Conservation (phyloP, 2,329 filamentous ascomycete genomes). For the Escovopsis sp. region DNA sequence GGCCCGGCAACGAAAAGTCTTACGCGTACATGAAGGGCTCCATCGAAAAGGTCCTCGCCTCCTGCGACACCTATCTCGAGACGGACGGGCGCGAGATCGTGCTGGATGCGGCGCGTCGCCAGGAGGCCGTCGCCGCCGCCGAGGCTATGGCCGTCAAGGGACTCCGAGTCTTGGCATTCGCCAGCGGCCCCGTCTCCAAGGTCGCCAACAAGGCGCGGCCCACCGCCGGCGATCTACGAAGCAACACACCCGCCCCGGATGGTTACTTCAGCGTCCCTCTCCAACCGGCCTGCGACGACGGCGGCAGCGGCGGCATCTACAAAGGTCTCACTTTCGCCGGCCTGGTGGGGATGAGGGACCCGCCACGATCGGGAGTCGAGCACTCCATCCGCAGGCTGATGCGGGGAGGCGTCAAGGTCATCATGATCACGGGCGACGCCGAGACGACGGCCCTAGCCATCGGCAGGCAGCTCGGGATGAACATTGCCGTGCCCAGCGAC, state of each 20-base stretch:
- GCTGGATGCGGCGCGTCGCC: conserved; percentile 59
- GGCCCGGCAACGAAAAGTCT: conserved; percentile 48
- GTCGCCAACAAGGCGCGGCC: conserved; percentile 25
- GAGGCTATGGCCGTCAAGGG: conserved; percentile 81
- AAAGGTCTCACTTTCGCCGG: conserved; percentile 78
- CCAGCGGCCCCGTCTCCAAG: conserved; percentile 57
- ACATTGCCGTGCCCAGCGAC: conserved; percentile 43
- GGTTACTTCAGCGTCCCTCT: conserved; percentile 21
- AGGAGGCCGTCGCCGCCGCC: conserved; percentile 65
- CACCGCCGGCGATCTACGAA: conserved; percentile 21
- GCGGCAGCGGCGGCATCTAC: conserved; percentile 34
- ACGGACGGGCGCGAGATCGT: conserved; percentile 75
- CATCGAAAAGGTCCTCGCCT: conserved; percentile 69
- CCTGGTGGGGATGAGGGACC: conserved; percentile 93
- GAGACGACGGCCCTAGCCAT: conserved; percentile 92
- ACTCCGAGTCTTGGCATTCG: conserved; percentile 82
- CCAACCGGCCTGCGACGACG: conserved; percentile 44
- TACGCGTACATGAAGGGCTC: conserved; percentile 93
- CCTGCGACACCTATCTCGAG: conserved; percentile 83
- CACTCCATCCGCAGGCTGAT: conserved; percentile 80
- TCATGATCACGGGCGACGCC: conserved; percentile 98
- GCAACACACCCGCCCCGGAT: conserved; percentile 34
- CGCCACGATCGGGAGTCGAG: conserved; percentile 78
- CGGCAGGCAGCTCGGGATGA: conserved; percentile 89
- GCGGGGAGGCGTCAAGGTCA: conserved; percentile 88